Evolutionary conservation across 1,284 basidiomycete genomes (phyloP).

Genomic region (Sparassis latifolia): DNA sequence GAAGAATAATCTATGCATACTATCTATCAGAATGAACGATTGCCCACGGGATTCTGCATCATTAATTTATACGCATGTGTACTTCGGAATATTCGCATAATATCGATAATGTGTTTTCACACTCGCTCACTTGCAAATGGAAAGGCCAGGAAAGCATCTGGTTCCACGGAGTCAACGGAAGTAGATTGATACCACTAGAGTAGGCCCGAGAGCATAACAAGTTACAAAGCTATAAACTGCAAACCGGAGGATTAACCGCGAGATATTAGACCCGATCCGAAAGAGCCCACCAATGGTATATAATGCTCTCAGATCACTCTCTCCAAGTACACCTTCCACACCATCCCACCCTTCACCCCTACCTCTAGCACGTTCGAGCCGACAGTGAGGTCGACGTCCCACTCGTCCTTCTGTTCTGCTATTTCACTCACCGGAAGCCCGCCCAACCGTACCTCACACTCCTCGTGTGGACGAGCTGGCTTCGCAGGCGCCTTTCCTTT

Average conservation of each 20-base stretch:
- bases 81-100: too few species aligned
- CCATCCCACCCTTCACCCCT: constrained; percentile 58
- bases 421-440: constrained; percentile 12
- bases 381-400: constrained; percentile 47
- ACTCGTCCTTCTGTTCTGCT: constrained; percentile 27
- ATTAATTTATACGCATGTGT: too few species aligned
- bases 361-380: constrained; percentile 58
- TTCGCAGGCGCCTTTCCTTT: constrained; percentile 24
- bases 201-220: too few species aligned
- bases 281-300: not conserved
- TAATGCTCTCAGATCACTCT: constrained; percentile 20
- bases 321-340: constrained; percentile 65
- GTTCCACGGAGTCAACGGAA: not conserved
- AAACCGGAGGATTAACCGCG: too few species aligned
- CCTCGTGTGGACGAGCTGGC: constrained; percentile 8
- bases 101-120: too few species aligned
- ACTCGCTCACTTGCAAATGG: too few species aligned
- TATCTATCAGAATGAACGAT: too few species aligned
- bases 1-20: too few species aligned
- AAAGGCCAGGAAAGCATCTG: too few species aligned
- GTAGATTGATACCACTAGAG: too few species aligned
- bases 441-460: constrained; percentile 26
- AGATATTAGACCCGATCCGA: not conserved
- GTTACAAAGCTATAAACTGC: too few species aligned
- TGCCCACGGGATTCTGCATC: too few species aligned